phyloP scores from a whole-genome alignment of 2,329 filamentous ascomycete genomes.

The Talaromyces funiculosus region DNA sequence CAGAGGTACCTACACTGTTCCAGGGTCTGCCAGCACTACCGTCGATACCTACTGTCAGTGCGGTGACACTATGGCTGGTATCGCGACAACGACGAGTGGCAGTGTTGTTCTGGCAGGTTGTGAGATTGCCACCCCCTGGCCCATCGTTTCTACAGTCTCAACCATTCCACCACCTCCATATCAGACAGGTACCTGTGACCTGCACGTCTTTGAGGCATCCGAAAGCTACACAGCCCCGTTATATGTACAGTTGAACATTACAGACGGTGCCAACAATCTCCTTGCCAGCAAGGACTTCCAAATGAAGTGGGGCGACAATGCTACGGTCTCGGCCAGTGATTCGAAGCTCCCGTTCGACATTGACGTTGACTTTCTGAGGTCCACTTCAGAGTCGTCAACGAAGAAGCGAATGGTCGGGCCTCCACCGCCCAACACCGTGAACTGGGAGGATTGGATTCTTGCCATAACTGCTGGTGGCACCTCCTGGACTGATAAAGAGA shows the following conservation, averaged over 20 bases:
- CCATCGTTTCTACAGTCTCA: background rate
- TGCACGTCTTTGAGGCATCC: slow-evolving; percentile 1
- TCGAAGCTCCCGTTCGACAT: slow-evolving; percentile 8
- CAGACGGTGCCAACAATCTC: background rate
- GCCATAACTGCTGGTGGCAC: background rate
- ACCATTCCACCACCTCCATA: slow-evolving; percentile 7
- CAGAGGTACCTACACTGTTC: background rate
- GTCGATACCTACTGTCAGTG: slow-evolving; percentile 3
- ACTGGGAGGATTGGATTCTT: slow-evolving; percentile 4
- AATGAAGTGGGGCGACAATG: background rate
- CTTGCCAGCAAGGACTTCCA: background rate
- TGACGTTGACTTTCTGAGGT: background rate
- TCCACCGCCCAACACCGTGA: background rate
- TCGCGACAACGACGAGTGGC: background rate
- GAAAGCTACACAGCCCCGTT: background rate
- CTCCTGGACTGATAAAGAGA: slow-evolving; percentile 1
- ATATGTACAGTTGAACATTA: slow-evolving; percentile 1
- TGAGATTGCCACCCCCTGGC: background rate
- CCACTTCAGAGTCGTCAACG: background rate
- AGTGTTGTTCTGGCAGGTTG: slow-evolving; percentile 1
- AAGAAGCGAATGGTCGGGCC: background rate
- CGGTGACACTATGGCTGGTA: background rate
- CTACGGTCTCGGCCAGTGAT: background rate
- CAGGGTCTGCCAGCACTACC: background rate
- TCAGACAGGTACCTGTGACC: slow-evolving; percentile 1